A percentile compares a stretch with the other conserved stretches of the same genome.
Evolutionary conservation across 1,284 basidiomycete species (phyloP).

Genomic region (Paramarasmius palmivorus): DNA sequence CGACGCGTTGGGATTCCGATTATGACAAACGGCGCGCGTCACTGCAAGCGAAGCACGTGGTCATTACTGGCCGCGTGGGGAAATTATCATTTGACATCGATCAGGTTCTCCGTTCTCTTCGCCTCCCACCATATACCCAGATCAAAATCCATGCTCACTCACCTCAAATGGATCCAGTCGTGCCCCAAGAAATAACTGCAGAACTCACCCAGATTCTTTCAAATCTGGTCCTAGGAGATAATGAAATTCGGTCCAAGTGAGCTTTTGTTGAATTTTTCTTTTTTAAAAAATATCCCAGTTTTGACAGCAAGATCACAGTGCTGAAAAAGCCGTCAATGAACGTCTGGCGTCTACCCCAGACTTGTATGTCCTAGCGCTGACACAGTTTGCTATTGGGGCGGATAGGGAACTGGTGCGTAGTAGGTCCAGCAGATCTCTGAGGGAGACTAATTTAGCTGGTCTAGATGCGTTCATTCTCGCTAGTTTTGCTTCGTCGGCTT

Average conservation of each 20-base stretch:
- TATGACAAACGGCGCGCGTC: too few relatives aligned
- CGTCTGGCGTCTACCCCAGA: conserved; percentile 73
- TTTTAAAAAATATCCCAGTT: conserved; percentile 10
- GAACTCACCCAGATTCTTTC: conserved; percentile 81
- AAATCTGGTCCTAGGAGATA: conserved; percentile 79
- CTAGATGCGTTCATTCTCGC: conserved; percentile 80
- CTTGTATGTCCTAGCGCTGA: conserved; percentile 71
- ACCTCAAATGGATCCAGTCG: conserved; percentile 19
- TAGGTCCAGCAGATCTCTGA: background rate
- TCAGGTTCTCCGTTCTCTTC: too few relatives aligned
- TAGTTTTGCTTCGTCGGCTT: conserved; percentile 73
- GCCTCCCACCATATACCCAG: too few relatives aligned
- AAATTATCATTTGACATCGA: too few relatives aligned
- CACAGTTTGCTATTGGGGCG: conserved; percentile 71
- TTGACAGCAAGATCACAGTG: conserved; percentile 42
- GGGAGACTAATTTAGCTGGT: background rate
- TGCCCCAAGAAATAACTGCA: conserved; percentile 62
- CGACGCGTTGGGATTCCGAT: too few relatives aligned
- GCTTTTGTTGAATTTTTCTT: conserved; percentile 23
- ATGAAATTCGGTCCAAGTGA: conserved; percentile 71
- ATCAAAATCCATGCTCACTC: too few relatives aligned
- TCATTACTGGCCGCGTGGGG: too few relatives aligned
- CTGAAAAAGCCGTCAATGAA: conserved; percentile 78
- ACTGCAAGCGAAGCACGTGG: too few relatives aligned
- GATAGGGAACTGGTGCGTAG: conserved; percentile 70